A percentile compares a stretch with the other conserved stretches of the same genome.
Evolutionary conservation across 2,329 filamentous ascomycete genomes (phyloP).

Genomic region (Parafenestella ontariensis): DNA sequence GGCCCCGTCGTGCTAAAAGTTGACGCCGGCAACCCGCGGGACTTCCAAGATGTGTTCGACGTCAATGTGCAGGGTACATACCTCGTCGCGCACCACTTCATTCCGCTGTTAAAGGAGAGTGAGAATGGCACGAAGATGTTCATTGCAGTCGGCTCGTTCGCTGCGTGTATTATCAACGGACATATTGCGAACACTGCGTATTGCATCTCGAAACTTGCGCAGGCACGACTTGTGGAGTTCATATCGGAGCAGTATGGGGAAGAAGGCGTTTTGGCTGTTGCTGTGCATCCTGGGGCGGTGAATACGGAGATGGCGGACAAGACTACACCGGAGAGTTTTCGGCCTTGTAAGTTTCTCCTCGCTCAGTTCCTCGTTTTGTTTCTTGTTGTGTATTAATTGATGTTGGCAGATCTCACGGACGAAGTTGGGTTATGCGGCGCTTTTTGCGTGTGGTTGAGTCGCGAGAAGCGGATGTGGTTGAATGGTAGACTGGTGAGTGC

Average conservation of each 20-base stretch:
- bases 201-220: slow-evolving; percentile 40
- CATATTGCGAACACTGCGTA: slow-evolving; percentile 50
- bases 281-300: slow-evolving; percentile 43
- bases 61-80: slow-evolving; percentile 50
- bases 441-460: slow-evolving; percentile 43
- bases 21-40: slow-evolving; percentile 38
- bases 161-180: slow-evolving; percentile 46
- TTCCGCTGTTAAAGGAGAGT: slow-evolving; percentile 34
- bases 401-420: slow-evolving; percentile 33
- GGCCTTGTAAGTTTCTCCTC: slow-evolving; percentile 26
- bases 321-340: slow-evolving; percentile 35
- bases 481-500: slow-evolving; percentile 37
- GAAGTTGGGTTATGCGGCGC: slow-evolving; percentile 39
- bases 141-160: slow-evolving; percentile 39
- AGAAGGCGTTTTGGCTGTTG: slow-evolving; percentile 31
- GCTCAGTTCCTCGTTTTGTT: not conserved
- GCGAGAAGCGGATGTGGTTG: slow-evolving; percentile 41
- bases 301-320: slow-evolving; percentile 36
- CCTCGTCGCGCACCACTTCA: slow-evolving; percentile 45
- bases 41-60: slow-evolving; percentile 47
- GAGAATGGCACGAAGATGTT: slow-evolving; percentile 27
- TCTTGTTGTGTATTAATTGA: not conserved
- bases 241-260: slow-evolving; percentile 30
- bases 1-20: slow-evolving; percentile 45
- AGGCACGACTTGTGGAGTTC: slow-evolving; percentile 35